Evolutionary conservation across 2,329 filamentous ascomycete species (phyloP), one percentile per base, ranked within the genome.

Genomic region (Cercospora sojina): DNA sequence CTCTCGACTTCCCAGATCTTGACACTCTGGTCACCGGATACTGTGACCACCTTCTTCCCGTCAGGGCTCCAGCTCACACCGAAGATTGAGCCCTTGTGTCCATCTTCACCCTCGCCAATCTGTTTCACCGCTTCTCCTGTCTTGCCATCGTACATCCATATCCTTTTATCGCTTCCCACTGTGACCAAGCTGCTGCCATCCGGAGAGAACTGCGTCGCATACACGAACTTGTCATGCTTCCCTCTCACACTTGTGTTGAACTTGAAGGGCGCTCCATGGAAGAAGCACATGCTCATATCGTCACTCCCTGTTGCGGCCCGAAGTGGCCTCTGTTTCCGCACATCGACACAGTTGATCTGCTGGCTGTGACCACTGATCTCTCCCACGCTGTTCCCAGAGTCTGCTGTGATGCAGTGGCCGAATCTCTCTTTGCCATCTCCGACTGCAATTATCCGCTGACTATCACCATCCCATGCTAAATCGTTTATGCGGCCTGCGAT

Each of bases 391-490:
- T 99, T 99, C 70, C 95, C 95, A 76, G 92, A 96, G 80, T 98
- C 95, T 72, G 91, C 92, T 29, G 92, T 97, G 77, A 98, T 93
- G 82, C 92, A 97, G 79, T 94, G 91, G 13, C 94, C 94, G 77
- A 92, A 97, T 64, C 92, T 87, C 81, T 98, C 93, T 76, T 94
- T 93, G 60, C 95, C 95, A 74, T 98, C 91, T 53, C 95, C 95
- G 5, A 99, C 94, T 3, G 94, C 95, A 75, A 98, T 97, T 76
- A 99, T 90, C 59, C 95, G 90, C 82, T 97, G 93, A 68, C 91
- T 96, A 80, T 99, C 95, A 65, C 93, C 94, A 75, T 98, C 95
- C 93, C 95, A 99, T 1, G 93, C 94, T 71, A 99, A 88, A 78
- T 99, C 95, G 77, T 97, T 96, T 81, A 99, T 94, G 62, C 92